These are phyloP conservation scores for Entomophthora muscae DNA, from an alignment of 371 early-diverging fungal species.

Conservation along the genomic window DNA sequence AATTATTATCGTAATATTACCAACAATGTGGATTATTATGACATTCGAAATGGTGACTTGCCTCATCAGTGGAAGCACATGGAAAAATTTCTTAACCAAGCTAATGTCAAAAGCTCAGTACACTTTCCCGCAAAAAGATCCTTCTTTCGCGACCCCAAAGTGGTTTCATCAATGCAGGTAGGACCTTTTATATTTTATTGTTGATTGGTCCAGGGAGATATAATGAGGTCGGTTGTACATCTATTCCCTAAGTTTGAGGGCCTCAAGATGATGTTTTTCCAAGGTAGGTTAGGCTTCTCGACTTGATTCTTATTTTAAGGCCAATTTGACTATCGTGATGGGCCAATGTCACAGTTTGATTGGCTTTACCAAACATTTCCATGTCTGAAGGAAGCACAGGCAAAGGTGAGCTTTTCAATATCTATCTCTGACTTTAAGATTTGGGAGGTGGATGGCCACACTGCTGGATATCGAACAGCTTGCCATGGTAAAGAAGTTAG, in stretches of 20 bases:
- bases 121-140: slow-evolving; percentile 17
- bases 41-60: slow-evolving; percentile 32
- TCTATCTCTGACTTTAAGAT: slow-evolving; percentile 11
- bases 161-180: slow-evolving; percentile 7
- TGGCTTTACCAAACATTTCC: slow-evolving; percentile 19
- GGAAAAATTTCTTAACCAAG: slow-evolving; percentile 24
- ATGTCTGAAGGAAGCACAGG: slow-evolving; percentile 16
- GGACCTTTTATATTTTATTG: not conserved
- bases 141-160: not conserved
- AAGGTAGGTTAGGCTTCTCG: slow-evolving; percentile 13
- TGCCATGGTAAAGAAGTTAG: slow-evolving; percentile 16
- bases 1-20: slow-evolving; percentile 29
- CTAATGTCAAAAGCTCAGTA: slow-evolving; percentile 24
- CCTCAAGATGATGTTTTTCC: slow-evolving; percentile 16
- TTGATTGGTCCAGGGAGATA: slow-evolving; percentile 17
- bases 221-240: slow-evolving; percentile 31
- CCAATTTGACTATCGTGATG: slow-evolving; percentile 52
- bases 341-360: slow-evolving; percentile 28
- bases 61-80: slow-evolving; percentile 29
- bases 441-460: slow-evolving; percentile 21
- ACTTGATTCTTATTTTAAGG: slow-evolving; percentile 13
- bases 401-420: not conserved
- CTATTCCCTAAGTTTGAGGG: slow-evolving; percentile 22
- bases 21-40: slow-evolving; percentile 43
- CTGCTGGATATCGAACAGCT: slow-evolving; percentile 32